Evolutionary conservation across 805 yeast genomes (phyloP).

Genomic region (Sporopachydermia lactativora): DNA sequence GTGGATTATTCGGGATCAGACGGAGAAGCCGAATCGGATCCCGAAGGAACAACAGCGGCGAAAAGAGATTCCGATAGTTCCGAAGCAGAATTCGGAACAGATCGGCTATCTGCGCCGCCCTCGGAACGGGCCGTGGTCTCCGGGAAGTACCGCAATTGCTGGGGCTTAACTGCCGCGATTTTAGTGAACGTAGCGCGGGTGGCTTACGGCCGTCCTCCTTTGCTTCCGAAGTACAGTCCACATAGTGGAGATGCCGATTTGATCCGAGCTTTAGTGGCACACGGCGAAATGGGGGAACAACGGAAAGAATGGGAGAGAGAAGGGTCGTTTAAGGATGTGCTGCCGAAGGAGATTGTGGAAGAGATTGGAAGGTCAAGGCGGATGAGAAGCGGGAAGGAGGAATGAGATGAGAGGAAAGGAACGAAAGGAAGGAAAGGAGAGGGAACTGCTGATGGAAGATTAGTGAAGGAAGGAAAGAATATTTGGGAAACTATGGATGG

Average conservation of each 20-base stretch:
- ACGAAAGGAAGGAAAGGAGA: too few relatives aligned
- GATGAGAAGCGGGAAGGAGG: too few relatives aligned
- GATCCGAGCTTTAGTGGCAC: constrained; percentile 11
- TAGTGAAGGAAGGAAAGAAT: too few relatives aligned
- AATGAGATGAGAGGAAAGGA: too few relatives aligned
- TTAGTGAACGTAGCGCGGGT: constrained; percentile 24
- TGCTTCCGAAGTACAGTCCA: constrained; percentile 13
- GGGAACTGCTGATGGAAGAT: too few relatives aligned
- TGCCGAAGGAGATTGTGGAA: not conserved
- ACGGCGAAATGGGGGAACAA: constrained; percentile 10
- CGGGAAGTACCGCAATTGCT: constrained; percentile 8
- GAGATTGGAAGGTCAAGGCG: too few relatives aligned
- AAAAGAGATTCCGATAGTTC: too few relatives aligned
- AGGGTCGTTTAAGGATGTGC: not conserved
- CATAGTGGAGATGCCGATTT: constrained; percentile 17
- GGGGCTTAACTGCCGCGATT: constrained; percentile 30
- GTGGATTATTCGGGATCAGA: not conserved
- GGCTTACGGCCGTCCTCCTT: constrained; percentile 19
- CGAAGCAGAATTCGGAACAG: too few relatives aligned
- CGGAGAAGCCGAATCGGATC: not conserved
- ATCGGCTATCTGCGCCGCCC: too few relatives aligned
- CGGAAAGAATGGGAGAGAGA: constrained; percentile 2
- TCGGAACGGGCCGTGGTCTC: too few relatives aligned
- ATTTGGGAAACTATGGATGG: too few relatives aligned
- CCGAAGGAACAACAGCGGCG: not conserved